Evolutionary conservation across 306 rosid species (phyloP), one percentile per base, ranked within the genome.

Genomic region (Biancaea sappan): DNA sequence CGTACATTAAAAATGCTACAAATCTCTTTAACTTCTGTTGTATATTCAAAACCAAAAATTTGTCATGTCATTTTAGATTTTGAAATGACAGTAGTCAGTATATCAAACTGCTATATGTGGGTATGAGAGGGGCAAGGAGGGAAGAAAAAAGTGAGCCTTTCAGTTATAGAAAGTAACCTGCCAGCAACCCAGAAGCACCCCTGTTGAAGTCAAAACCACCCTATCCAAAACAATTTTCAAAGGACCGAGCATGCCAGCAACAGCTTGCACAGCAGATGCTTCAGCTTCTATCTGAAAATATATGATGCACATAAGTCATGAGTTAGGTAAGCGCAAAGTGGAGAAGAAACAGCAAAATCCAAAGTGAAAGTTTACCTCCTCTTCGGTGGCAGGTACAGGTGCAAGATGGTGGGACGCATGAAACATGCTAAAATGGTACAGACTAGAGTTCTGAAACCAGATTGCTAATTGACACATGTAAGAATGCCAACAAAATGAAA

Each of bases 361-460:
- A 60, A 57, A 81, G 54, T 69, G 74, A 41, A 77, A 74, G 66
- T 56, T 78, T 84, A 88, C 96, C 96, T 86, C 97, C 40, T 81
- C 85, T 69, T 86, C 74, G 5, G 88, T 77, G 48, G 99, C 96
- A 72, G 91, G 90, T 72, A 92, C 85, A 34, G 97, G 92, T 66
- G 84, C 66, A 80, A 87, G 84, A 78, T 87, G 96, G 80, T 92
- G 92, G 6, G 98, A 94, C 79, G 97, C 91, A 61, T 94, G 99
- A 75, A 94, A 92, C 99, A 94, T 90, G 80, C 98, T 94, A 86
- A 86, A 94, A 79, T 92, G 99, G 89, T 90, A 94, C 68, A 92
- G 24, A 73, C 85, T 92, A 4, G 96, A 86, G 88, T 92, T 92
- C 96, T 94, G 99, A 84, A 86, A 94, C 99, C 69, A 66, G 48